Conservation (phyloP, 148 eudicot genomes). For the Rhododendron ovatum region DNA sequence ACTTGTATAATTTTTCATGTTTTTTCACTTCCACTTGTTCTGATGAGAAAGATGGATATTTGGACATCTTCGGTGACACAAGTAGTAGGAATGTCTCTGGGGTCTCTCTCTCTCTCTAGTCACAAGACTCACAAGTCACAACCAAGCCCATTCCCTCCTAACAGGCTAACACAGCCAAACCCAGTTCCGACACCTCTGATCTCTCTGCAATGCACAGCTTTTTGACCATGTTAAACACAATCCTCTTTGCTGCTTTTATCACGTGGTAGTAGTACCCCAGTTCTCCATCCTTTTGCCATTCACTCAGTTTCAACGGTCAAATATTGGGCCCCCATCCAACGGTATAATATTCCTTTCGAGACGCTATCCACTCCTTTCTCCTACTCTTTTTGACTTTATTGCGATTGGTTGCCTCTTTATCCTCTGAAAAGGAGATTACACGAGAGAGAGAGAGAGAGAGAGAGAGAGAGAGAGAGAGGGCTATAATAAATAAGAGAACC, state of each 20-base stretch:
- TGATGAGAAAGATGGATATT: background rate
- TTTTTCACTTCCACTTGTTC: background rate
- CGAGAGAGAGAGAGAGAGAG: background rate
- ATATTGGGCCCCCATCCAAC: background rate
- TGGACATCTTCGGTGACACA: background rate
- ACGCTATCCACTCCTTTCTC: background rate
- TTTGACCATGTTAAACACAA: background rate
- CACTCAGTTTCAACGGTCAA: conserved; percentile 17
- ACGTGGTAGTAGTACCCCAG: background rate
- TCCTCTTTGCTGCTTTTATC: background rate
- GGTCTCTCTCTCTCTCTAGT: background rate
- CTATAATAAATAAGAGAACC: background rate
- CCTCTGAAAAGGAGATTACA: background rate
- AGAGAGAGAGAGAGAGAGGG: background rate
- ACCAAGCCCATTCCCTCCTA: background rate
- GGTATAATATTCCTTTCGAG: background rate
- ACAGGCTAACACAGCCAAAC: background rate
- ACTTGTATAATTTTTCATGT: background rate
- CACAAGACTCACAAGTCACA: background rate
- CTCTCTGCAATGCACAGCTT: background rate
- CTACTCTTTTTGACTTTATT: background rate
- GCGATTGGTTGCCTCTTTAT: background rate
- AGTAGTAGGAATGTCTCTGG: background rate
- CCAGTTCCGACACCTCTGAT: background rate
- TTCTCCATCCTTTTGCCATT: background rate